A percentile compares a stretch with the other conserved stretches of the same genome.
phyloP scores from a whole-genome alignment of 441 rosid genomes.

The Adansonia madagascariensis region DNA sequence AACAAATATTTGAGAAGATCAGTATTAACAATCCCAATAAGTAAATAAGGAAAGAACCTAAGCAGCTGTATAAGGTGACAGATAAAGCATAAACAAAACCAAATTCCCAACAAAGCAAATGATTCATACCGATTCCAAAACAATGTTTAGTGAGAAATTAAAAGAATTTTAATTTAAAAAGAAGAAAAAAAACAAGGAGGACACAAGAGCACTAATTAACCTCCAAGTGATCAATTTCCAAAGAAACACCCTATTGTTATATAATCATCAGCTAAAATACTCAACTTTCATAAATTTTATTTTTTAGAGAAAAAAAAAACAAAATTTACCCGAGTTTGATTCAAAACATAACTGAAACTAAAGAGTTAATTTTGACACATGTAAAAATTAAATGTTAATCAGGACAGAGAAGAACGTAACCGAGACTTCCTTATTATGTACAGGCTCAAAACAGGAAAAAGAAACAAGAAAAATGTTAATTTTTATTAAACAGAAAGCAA shows the following conservation, averaged over 20 bases:
- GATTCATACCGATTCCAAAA: neutral
- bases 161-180: too few species aligned
- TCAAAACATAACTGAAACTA: constrained; percentile 1
- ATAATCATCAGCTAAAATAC: too few species aligned
- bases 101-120: neutral
- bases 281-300: too few species aligned
- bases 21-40: constrained; percentile 8
- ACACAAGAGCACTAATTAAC: neutral
- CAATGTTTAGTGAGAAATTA: neutral
- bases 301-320: neutral
- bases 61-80: neutral
- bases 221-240: neutral
- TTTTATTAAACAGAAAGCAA: neutral
- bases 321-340: neutral
- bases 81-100: neutral
- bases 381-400: neutral
- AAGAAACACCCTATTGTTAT: too few species aligned
- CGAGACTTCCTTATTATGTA: neutral
- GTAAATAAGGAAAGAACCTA: neutral
- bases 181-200: too few species aligned
- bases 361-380: neutral
- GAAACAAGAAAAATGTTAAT: neutral
- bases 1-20: constrained; percentile 9
- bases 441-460: neutral
- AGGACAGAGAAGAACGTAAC: neutral